phyloP scores from a whole-genome alignment of 257 asterid genomes.

The Knoxia roxburghii region DNA sequence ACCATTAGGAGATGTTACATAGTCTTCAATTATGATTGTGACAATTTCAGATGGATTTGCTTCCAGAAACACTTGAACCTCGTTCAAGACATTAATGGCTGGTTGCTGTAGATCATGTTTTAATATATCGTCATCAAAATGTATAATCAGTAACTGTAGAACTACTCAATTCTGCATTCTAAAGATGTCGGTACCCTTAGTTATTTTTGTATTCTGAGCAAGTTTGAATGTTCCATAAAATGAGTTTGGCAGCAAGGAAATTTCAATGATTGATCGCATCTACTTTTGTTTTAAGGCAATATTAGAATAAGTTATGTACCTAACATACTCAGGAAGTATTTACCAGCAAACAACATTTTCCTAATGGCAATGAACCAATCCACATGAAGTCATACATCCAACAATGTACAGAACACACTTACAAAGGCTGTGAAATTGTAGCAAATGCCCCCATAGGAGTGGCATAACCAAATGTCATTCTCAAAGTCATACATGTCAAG shows the following conservation, averaged over 20 bases:
- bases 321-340: neutral
- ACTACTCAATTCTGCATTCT: neutral
- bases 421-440: constrained; percentile 88
- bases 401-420: constrained; percentile 29
- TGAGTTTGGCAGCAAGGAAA: too few relatives aligned
- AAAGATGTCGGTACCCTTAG: neutral
- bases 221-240: too few relatives aligned
- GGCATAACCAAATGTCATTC: constrained; percentile 90
- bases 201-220: neutral
- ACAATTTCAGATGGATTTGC: constrained; percentile 83
- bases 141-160: neutral
- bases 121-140: neutral
- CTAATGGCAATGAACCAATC: neutral
- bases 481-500: constrained; percentile 89
- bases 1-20: constrained; percentile 71
- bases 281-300: neutral
- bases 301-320: neutral
- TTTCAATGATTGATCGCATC: neutral
- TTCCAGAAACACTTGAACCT: constrained; percentile 67
- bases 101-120: constrained; percentile 53
- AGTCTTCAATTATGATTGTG: constrained; percentile 84
- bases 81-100: constrained; percentile 68
- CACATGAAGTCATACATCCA: neutral
- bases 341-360: neutral
- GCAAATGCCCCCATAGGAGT: constrained; percentile 82